Base-by-base conservation (phyloP, 768 basidiomycete genomes). In the Thelephora aurantiotincta region DNA sequence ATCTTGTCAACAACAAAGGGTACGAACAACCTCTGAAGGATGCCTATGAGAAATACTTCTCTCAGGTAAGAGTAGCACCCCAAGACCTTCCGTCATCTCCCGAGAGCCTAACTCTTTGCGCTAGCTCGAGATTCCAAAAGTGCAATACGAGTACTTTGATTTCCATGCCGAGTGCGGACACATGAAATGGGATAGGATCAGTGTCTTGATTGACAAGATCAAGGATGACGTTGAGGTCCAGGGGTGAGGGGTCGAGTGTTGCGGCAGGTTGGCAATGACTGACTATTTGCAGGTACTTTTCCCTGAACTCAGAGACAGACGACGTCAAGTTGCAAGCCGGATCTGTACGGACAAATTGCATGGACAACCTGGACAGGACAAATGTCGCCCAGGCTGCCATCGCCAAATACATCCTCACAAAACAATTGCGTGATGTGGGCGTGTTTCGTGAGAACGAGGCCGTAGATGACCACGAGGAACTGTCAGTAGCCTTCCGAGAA, bases 301-400 rank as follows among this genome's bases (percentile, higher is more conserved):
- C 82, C 48, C 63, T 84, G 30, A 75, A 82, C 44, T 60, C 63
- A 11, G 62, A 67, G 20, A 50, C 64, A 4, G 65, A 67, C 22
- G 76, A 78, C 0, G 62, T 77, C 19, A 70, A 67, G 49, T 63
- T 72, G 33, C 96, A 99, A 58, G 69, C 59, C 18, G 92, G 92
- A 16, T 72, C 77, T 43, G 78, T 96, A 37, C 77, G 96, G 41
- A 93, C 92, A 6, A 99, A 98, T 61, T 98, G 96, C 64, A 96
- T 96, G 96, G 94, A 97, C 62, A 85, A 82, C 57, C 68, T 97
- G 50, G 96, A 99, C 60, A 77, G 96, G 44, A 99, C 96, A 42
- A 98, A 98, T 62, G 94, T 99, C 37, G 85, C 91, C 4, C 96
- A 99, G 62, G 83, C 88, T 14, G 77, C 93, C 11, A 63, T 98